A percentile compares a stretch with the other conserved stretches of the same genome.
Conservation (phyloP, 1,139 yeast species). For the Geotrichum carabidarum region DNA sequence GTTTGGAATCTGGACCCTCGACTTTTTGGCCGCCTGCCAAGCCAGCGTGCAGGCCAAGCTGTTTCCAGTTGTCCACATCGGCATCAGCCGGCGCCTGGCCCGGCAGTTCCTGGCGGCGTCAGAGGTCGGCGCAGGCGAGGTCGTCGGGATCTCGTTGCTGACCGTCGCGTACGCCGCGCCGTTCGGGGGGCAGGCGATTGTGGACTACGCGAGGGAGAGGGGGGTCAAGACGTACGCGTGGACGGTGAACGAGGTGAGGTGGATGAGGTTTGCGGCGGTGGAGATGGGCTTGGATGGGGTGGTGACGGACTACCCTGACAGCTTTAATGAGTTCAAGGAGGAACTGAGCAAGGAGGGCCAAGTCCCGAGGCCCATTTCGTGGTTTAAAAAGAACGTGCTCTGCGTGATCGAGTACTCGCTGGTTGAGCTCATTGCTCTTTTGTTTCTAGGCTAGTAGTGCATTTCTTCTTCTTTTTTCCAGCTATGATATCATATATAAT, state of each 20-base stretch:
- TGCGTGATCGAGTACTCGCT: background rate
- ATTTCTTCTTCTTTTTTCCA: background rate
- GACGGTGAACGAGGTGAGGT: slow-evolving; percentile 60
- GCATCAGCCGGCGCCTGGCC: slow-evolving; percentile 42
- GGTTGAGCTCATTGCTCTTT: background rate
- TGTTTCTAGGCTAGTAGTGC: background rate
- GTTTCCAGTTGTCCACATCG: slow-evolving; percentile 49
- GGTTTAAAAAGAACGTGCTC: background rate
- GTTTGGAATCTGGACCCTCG: slow-evolving; percentile 76
- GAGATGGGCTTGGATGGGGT: slow-evolving; percentile 54
- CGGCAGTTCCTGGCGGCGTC: slow-evolving; percentile 36
- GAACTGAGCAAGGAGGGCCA: background rate
- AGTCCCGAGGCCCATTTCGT: background rate
- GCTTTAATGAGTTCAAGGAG: slow-evolving; percentile 19
- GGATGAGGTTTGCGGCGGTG: slow-evolving; percentile 41
- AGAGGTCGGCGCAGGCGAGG: slow-evolving; percentile 39
- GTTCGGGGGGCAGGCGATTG: slow-evolving; percentile 38
- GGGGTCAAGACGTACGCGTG: slow-evolving; percentile 61
- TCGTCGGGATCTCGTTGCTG: slow-evolving; percentile 38
- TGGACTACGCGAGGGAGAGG: slow-evolving; percentile 39
- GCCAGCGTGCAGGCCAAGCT: slow-evolving; percentile 43
- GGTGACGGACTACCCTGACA: slow-evolving; percentile 54
- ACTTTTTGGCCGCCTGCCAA: slow-evolving; percentile 53
- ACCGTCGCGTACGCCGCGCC: background rate
- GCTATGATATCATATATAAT: background rate